These are phyloP conservation scores for Cystobasidium slooffiae DNA, from an alignment of 1,284 basidiomycete species.

Conservation along the genomic window DNA sequence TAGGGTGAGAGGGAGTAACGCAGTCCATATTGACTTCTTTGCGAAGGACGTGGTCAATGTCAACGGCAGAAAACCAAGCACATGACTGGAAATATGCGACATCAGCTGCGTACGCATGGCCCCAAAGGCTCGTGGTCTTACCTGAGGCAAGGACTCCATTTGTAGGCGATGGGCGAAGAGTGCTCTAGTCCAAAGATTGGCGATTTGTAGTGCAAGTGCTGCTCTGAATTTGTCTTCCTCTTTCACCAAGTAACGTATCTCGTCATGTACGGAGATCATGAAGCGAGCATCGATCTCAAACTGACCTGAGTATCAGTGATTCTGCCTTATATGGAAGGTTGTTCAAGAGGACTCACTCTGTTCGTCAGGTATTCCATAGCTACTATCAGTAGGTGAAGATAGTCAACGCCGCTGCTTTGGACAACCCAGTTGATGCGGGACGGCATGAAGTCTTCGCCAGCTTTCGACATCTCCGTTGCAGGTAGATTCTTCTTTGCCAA, in stretches of 20 bases:
- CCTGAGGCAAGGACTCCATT: slow-evolving; percentile 93
- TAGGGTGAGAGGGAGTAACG: slow-evolving; percentile 88
- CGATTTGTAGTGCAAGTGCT: slow-evolving; percentile 91
- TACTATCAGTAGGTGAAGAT: slow-evolving; percentile 93
- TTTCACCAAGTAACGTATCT: slow-evolving; percentile 87
- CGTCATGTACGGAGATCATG: slow-evolving; percentile 96
- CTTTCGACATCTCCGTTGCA: slow-evolving; percentile 61
- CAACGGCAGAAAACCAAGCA: slow-evolving; percentile 96
- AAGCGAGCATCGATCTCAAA: slow-evolving; percentile 91
- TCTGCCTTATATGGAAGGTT: no score
- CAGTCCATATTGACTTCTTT: slow-evolving; percentile 98
- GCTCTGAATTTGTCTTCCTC: slow-evolving; percentile 87
- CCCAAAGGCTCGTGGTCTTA: slow-evolving; percentile 32
- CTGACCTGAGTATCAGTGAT: slow-evolving; percentile 54
- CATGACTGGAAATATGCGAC: slow-evolving; percentile 51
- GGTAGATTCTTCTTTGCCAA: slow-evolving; percentile 86
- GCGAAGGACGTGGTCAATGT: slow-evolving; percentile 85
- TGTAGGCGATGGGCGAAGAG: slow-evolving; percentile 91
- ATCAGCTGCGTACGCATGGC: not conserved
- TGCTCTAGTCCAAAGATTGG: slow-evolving; percentile 93
- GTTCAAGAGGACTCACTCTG: slow-evolving; percentile 14
- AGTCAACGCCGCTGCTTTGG: slow-evolving; percentile 97
- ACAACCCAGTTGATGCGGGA: slow-evolving; percentile 99
- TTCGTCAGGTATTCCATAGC: slow-evolving; percentile 87
- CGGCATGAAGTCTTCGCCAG: slow-evolving; percentile 87